Base-by-base conservation (phyloP, 495 filamentous ascomycete species). In the Neurospora sp. region DNA sequence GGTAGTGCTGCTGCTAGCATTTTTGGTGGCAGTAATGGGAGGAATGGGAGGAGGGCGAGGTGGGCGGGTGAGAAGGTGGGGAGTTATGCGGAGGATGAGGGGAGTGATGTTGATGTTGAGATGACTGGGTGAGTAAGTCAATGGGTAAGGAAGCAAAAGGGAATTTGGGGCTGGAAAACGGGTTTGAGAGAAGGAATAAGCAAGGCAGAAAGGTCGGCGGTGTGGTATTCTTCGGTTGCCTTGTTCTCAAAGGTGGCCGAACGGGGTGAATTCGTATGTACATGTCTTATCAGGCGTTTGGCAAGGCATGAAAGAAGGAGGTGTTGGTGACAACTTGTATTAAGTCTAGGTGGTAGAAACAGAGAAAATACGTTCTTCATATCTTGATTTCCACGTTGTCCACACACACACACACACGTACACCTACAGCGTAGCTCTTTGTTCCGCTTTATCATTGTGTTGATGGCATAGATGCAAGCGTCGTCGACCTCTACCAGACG, bases 11-110 rank as follows among this genome's bases (percentile, higher is more conserved):
- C 9, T 35, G 42, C 14, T 44, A 66, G 71, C 9, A 42, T 27
- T 20, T 11, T 20, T 18, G 8, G 71, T 27, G 20, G 66, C 8
- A 62, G 42, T n/a, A 16, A 9, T 39, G 66, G 23, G n/a, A 41
- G 46, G 31, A 6, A 12, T 27, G 46, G 37, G 39, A 39, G 40
- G 73, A 76, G 78, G 69, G 77, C 76, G 73, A 80, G 79, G 46
- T 76, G 76, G 42, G 54, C 54, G 54, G 54, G 54, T 66, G 75
- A 76, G 35, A 80, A 78, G 73, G 79, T 83, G 69, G 80, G 79
- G 75, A 85, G 80, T 49, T 85, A 85, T 73, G 81, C 78, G 3
- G 84, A 85, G 75, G 79, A 75, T 49, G 79, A 82, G 35, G 78
- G 72, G 4, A 79, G 76, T 35, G 79, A 81, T 71, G 71, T 72